Evolutionary conservation across 2,329 filamentous ascomycete genomes (phyloP), one percentile per base, ranked within the genome.

Genomic region (Chaetoscypha palmicola): DNA sequence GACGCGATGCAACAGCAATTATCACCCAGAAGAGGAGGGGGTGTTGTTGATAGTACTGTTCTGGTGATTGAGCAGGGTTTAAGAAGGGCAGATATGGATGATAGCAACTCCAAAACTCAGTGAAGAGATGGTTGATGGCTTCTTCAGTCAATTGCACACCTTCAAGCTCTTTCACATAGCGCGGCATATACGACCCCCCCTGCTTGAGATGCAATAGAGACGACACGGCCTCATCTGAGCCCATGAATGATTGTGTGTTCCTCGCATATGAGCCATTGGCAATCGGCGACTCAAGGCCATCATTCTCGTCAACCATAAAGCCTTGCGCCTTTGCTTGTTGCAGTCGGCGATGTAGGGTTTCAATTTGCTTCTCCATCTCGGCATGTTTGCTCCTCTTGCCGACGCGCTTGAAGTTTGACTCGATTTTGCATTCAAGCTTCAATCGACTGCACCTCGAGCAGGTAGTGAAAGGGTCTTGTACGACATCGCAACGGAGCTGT

Each of bases 11-110:
- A 43, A 89, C 81, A 26, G 83, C 77, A 35, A 90, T 71, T 47
- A 91, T 83, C 37, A 84, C 77, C 89, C 89, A 95, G 65, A 94
- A 94, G 1, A 95, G 74, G 11, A 95, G 71, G 3, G 81, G 80
- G 39, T 88, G 84, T 56, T 91, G 83, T 47, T 81, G 75, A 58
- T 84, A 84, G 61, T 86, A 92, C 46, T 79, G 71, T 36, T 92
- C 83, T 1, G 87, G 83, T 0, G 76, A 67, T 52, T 81, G 78
- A 8, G 71, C 61, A 4, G 78, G 72, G 56, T 81, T 83, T 52
- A 91, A 74, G 58, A 91, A 84, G 1, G 86, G 85, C 12, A 91
- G 67, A 59, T 86, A 91, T 1, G 79, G 81, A 61, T 92, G 86
- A 61, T 89, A 91, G 58, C 71, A 78, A 48, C 71, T 68, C 67